Evolutionary conservation across 1,139 yeast species (phyloP).

Genomic region (Lodderomyces margitis): DNA sequence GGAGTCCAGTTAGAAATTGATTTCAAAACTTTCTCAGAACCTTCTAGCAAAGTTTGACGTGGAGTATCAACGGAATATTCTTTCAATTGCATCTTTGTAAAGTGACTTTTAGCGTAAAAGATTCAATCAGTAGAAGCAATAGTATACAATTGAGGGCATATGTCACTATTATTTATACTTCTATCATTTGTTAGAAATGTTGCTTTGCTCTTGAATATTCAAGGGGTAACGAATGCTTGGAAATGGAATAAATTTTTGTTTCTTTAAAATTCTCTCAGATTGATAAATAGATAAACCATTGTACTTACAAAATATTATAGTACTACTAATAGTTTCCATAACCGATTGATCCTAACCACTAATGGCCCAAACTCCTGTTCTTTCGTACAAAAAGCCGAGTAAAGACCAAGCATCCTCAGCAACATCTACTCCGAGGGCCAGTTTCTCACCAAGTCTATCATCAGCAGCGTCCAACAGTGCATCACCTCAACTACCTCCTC

Average conservation of each 20-base stretch:
- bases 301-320: too few relatives aligned
- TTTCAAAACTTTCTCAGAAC: neutral
- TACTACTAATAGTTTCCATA: too few relatives aligned
- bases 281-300: too few relatives aligned
- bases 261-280: too few relatives aligned
- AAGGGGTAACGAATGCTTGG: too few relatives aligned
- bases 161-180: too few relatives aligned
- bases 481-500: constrained; percentile 8
- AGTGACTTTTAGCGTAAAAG: neutral
- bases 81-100: constrained; percentile 1
- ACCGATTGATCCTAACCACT: neutral
- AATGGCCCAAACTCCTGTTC: constrained; percentile 24
- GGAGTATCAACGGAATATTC: constrained; percentile 4
- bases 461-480: neutral
- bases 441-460: constrained; percentile 4
- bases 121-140: too few relatives aligned
- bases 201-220: too few relatives aligned
- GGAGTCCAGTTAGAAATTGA: constrained; percentile 4
- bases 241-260: too few relatives aligned
- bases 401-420: constrained; percentile 8
- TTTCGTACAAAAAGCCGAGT: constrained; percentile 30
- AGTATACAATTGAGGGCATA: too few relatives aligned
- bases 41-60: constrained; percentile 4
- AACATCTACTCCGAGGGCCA: constrained; percentile 7
- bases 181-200: too few relatives aligned